phyloP scores from a whole-genome alignment of 2,329 filamentous ascomycete species.

The Ophiocordyceps unilateralis region DNA sequence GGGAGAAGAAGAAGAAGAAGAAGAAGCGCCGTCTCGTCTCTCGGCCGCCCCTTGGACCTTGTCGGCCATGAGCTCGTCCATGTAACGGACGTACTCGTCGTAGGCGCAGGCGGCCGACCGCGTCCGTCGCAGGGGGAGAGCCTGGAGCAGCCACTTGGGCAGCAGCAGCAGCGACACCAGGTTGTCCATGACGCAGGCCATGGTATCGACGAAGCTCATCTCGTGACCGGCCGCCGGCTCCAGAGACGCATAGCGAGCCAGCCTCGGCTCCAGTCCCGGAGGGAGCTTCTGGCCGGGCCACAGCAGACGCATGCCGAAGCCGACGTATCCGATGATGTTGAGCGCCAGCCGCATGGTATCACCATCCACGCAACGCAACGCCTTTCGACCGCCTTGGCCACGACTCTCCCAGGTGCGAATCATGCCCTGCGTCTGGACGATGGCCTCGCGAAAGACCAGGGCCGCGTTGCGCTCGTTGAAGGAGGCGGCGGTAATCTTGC shows the following conservation, averaged over 20 bases:
- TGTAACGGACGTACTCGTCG: slow-evolving; percentile 49
- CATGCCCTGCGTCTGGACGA: slow-evolving; percentile 45
- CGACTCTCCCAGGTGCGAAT: slow-evolving; percentile 34
- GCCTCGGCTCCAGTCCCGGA: slow-evolving; percentile 22
- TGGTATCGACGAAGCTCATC: slow-evolving; percentile 47
- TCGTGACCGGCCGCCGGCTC: slow-evolving; percentile 33
- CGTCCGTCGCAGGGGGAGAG: slow-evolving; percentile 32
- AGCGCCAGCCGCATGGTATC: slow-evolving; percentile 48
- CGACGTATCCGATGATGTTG: slow-evolving; percentile 46
- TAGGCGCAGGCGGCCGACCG: slow-evolving; percentile 36
- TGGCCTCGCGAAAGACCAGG: slow-evolving; percentile 45
- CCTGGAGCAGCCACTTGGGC: slow-evolving; percentile 37
- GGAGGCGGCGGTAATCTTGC: slow-evolving; percentile 51
- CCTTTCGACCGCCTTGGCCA: slow-evolving; percentile 15
- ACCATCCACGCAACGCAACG: slow-evolving; percentile 37
- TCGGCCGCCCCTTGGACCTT: slow-evolving; percentile 30
- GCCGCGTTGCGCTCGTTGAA: slow-evolving; percentile 65
- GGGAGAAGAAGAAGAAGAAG: too few relatives aligned
- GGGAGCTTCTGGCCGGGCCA: slow-evolving; percentile 45
- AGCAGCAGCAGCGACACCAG: slow-evolving; percentile 44
- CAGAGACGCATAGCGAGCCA: slow-evolving; percentile 30
- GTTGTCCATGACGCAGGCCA: slow-evolving; percentile 43
- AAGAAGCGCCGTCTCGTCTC: too few relatives aligned
- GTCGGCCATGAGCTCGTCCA: slow-evolving; percentile 48
- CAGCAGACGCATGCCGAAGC: slow-evolving; percentile 45